phyloP scores from a whole-genome alignment of 2,329 filamentous ascomycete genomes.

The Neonectria faginata region DNA sequence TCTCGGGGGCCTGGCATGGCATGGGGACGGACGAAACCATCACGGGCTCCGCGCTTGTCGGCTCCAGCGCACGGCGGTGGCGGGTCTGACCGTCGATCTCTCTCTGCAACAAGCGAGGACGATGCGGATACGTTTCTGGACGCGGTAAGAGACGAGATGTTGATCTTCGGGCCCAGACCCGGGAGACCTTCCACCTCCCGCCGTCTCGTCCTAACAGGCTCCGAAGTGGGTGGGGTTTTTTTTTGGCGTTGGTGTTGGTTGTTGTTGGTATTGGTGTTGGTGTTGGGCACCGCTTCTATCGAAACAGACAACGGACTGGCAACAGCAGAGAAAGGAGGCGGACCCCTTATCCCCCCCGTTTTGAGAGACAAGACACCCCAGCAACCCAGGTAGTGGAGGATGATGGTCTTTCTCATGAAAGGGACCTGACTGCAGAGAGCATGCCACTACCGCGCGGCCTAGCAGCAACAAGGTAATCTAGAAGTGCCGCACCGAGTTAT shows the following conservation, averaged over 20 bases:
- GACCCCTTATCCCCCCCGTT: slow-evolving; percentile 8
- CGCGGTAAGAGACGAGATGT: slow-evolving; percentile 10
- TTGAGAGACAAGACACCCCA: background rate
- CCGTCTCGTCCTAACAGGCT: slow-evolving; percentile 6
- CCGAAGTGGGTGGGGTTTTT: background rate
- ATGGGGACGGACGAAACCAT: slow-evolving; percentile 27
- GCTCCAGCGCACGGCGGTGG: slow-evolving; percentile 38
- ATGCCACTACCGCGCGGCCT: slow-evolving; percentile 23
- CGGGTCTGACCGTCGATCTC: slow-evolving; percentile 30
- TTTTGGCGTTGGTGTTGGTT: background rate
- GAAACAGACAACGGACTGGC: slow-evolving; percentile 10
- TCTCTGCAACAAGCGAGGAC: slow-evolving; percentile 10
- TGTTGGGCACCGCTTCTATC: slow-evolving; percentile 14
- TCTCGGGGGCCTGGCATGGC: slow-evolving; percentile 8
- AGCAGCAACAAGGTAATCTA: background rate
- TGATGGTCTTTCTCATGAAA: background rate
- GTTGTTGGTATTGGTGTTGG: background rate
- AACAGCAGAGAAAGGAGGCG: background rate
- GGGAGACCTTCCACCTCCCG: slow-evolving; percentile 10
- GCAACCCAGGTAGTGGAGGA: background rate
- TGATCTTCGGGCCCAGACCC: slow-evolving; percentile 21
- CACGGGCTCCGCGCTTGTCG: slow-evolving; percentile 42
- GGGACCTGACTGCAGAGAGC: background rate
- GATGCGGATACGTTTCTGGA: slow-evolving; percentile 3
- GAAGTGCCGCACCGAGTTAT: background rate